Percentiles rank a stretch among this genome's conserved stretches.
These are phyloP conservation scores for Aspergillus candidus DNA, from an alignment of 2,329 filamentous ascomycete species.

Conservation along the genomic window DNA sequence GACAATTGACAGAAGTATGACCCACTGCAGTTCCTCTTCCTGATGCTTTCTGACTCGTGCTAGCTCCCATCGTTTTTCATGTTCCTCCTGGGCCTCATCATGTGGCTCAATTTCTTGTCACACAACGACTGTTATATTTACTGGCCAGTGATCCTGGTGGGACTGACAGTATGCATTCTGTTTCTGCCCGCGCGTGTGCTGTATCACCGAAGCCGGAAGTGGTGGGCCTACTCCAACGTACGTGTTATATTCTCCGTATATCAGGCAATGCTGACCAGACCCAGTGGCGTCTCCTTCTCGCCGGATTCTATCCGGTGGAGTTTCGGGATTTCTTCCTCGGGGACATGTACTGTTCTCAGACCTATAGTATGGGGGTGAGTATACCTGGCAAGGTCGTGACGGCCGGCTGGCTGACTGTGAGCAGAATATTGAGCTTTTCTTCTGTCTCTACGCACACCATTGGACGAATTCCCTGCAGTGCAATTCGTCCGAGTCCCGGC, in stretches of 20 bases:
- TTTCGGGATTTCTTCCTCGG: slow-evolving; percentile 97
- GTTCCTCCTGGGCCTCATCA: slow-evolving; percentile 65
- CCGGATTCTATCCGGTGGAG: slow-evolving; percentile 86
- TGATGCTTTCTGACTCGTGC: no score
- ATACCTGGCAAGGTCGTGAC: not conserved
- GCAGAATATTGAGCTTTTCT: slow-evolving; percentile 86
- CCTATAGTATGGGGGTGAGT: slow-evolving; percentile 78
- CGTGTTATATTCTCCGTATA: slow-evolving; percentile 30
- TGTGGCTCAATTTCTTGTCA: slow-evolving; percentile 87
- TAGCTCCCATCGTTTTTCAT: slow-evolving; percentile 77
- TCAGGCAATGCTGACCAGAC: slow-evolving; percentile 11
- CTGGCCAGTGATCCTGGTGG: slow-evolving; percentile 77
- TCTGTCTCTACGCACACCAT: slow-evolving; percentile 77
- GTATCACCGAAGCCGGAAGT: slow-evolving; percentile 70
- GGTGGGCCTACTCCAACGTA: slow-evolving; percentile 86
- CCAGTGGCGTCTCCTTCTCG: slow-evolving; percentile 76
- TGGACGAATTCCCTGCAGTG: slow-evolving; percentile 72
- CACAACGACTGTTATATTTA: slow-evolving; percentile 67
- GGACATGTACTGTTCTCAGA: slow-evolving; percentile 94
- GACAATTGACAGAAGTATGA: slow-evolving; percentile 66
- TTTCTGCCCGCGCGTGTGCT: slow-evolving; percentile 70
- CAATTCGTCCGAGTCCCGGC: slow-evolving; percentile 76
- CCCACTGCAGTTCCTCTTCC: not conserved
- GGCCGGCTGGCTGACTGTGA: slow-evolving; percentile 16
- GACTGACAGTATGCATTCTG: slow-evolving; percentile 59